Conservation (phyloP, 176 grass and related monocot species). For the Coix lacrymajobi region DNA sequence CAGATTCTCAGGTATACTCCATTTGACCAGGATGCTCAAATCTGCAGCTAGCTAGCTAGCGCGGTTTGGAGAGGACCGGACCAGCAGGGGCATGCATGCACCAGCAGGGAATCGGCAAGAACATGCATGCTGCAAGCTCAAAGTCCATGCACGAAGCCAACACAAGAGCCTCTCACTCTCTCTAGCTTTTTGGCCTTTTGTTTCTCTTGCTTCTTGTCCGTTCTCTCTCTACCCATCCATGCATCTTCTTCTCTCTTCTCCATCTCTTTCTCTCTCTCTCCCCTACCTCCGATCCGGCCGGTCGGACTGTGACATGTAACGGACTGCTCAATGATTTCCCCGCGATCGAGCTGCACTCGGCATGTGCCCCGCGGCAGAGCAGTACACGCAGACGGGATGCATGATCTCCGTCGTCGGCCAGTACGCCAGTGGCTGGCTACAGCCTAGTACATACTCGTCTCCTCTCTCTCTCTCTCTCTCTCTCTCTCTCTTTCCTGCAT, state of each 20-base stretch:
- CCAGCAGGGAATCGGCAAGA: constrained; percentile 28
- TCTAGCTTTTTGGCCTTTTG: constrained; percentile 29
- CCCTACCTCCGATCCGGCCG: constrained; percentile 15
- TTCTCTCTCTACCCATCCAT: background rate
- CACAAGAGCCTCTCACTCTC: constrained; percentile 15
- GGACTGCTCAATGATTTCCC: constrained; percentile 81
- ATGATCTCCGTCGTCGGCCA: constrained; percentile 49
- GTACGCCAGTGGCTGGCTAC: constrained; percentile 16
- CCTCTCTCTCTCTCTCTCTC: background rate
- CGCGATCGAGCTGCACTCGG: constrained; percentile 33
- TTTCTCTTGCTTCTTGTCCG: background rate
- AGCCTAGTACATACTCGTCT: background rate
- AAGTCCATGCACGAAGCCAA: constrained; percentile 36
- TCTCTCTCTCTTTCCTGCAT: background rate
- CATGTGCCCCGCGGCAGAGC: constrained; percentile 50
- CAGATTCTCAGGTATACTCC: constrained; percentile 40
- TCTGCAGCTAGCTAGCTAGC: background rate
- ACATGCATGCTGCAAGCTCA: constrained; percentile 6
- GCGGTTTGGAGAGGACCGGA: constrained; percentile 10
- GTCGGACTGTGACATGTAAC: constrained; percentile 74
- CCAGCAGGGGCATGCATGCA: background rate
- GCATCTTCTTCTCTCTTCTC: background rate
- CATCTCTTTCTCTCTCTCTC: constrained; percentile 10
- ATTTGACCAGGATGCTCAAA: constrained; percentile 42
- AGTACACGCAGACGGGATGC: constrained; percentile 37